Conservation (phyloP, 768 basidiomycete species). For the Nidularia sp. region DNA sequence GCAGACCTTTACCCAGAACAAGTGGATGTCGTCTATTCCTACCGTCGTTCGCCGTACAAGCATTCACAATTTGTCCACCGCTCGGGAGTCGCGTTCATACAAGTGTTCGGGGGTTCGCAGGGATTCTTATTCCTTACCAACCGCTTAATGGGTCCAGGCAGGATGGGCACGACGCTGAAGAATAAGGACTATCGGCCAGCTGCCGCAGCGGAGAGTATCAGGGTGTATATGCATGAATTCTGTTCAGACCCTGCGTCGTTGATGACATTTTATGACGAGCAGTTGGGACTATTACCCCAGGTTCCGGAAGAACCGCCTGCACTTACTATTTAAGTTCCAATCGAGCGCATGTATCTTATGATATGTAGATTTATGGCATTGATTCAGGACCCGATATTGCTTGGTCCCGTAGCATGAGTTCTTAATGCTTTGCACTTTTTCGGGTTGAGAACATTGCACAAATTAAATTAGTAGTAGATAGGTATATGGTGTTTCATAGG, state of each 20-base stretch:
- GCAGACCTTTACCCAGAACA: slow-evolving; percentile 71
- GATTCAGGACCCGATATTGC: no score
- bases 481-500: not conserved
- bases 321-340: slow-evolving; percentile 24
- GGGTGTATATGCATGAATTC: slow-evolving; percentile 56
- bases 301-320: slow-evolving; percentile 53
- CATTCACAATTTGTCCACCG: slow-evolving; percentile 93
- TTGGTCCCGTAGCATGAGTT: no score
- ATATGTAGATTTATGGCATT: no score
- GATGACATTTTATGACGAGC: slow-evolving; percentile 69
- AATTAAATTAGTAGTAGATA: not conserved
- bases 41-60: slow-evolving; percentile 71
- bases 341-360: no score
- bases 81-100: slow-evolving; percentile 85
- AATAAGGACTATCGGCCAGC: slow-evolving; percentile 54
- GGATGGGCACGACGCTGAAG: slow-evolving; percentile 51
- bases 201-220: slow-evolving; percentile 57
- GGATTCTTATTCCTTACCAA: slow-evolving; percentile 92
- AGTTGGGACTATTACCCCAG: slow-evolving; percentile 48
- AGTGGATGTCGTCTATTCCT: slow-evolving; percentile 86
- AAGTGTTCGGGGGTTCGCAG: slow-evolving; percentile 72
- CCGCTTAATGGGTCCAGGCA: slow-evolving; percentile 70
- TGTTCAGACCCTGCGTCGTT: slow-evolving; percentile 57
- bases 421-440: not conserved
- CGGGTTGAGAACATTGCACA: not conserved